Conservation (phyloP, 768 basidiomycete species). For the Mycena floridula region DNA sequence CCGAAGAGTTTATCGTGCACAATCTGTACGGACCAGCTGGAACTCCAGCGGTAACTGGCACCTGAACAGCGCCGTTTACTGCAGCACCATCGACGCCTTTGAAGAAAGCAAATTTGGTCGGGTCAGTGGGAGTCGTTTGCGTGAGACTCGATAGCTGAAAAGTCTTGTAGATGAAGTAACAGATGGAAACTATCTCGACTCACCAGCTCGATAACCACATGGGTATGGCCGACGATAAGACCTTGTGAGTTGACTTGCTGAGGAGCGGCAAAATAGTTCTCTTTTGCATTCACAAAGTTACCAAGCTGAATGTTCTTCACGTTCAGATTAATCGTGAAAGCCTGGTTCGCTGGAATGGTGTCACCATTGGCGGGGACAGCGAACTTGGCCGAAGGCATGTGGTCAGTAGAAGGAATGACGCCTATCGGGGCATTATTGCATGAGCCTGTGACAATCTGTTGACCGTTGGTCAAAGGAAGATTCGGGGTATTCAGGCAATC, state of each 20-base stretch:
- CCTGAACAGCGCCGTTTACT: conserved; percentile 36
- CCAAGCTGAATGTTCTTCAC: conserved; percentile 43
- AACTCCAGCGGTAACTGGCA: conserved; percentile 48
- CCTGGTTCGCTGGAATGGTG: conserved; percentile 33
- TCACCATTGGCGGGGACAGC: conserved; percentile 37
- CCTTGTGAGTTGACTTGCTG: conserved; percentile 48
- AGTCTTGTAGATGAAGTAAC: no score
- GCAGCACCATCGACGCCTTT: conserved; percentile 42
- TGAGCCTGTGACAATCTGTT: conserved; percentile 32
- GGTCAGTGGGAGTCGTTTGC: conserved; percentile 43
- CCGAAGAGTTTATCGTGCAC: conserved; percentile 37
- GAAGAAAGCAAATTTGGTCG: conserved; percentile 42
- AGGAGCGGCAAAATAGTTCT: conserved; percentile 47
- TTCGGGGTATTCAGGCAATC: conserved; percentile 44
- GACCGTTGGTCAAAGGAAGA: conserved; percentile 49
- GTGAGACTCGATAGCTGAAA: no score
- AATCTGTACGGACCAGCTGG: conserved; percentile 46
- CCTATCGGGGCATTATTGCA: conserved; percentile 57
- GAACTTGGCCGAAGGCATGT: conserved; percentile 55
- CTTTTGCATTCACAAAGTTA: conserved; percentile 40
- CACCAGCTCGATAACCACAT: conserved; percentile 57
- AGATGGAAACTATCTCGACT: no score
- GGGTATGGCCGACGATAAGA: conserved; percentile 52
- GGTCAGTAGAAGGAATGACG: conserved; percentile 39
- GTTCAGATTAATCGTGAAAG: conserved; percentile 48